Conservation (phyloP, 2,329 filamentous ascomycete species). For the Penicillium sp. region DNA sequence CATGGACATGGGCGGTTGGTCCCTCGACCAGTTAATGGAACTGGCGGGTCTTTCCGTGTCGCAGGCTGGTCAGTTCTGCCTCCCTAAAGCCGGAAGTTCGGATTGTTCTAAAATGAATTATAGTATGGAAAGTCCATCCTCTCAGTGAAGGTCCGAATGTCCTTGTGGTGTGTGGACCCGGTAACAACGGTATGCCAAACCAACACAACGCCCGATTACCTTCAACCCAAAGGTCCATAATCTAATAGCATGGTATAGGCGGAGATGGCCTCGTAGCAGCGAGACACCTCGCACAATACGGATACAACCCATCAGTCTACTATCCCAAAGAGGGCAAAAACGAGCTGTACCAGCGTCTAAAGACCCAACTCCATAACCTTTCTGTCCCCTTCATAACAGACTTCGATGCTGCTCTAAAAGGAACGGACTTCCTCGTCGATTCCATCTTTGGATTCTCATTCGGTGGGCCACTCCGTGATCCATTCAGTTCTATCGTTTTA, state of each 20-base stretch:
- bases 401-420: constrained; percentile 65
- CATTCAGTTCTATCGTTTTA: constrained; percentile 78
- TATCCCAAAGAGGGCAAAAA: constrained; percentile 92
- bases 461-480: constrained; percentile 85
- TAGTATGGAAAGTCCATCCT: constrained; percentile 84
- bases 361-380: constrained; percentile 80
- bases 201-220: not conserved
- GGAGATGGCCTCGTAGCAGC: constrained; percentile 94
- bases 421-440: constrained; percentile 80
- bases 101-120: not conserved
- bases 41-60: constrained; percentile 89
- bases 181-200: constrained; percentile 56
- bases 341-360: constrained; percentile 82
- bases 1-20: constrained; percentile 84
- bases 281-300: constrained; percentile 86
- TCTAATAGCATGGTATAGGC: constrained; percentile 50
- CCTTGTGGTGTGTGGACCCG: constrained; percentile 87
- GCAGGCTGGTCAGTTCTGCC: constrained; percentile 66
- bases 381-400: constrained; percentile 80
- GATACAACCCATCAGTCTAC: constrained; percentile 84
- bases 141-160: constrained; percentile 68
- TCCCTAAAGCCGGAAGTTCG: too few relatives aligned
- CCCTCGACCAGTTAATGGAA: constrained; percentile 96
- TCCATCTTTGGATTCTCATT: constrained; percentile 97
- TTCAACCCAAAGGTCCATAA: not conserved